Evolutionary conservation across 306 rosid species (phyloP).

Genomic region (Quercus aquifolioides): DNA sequence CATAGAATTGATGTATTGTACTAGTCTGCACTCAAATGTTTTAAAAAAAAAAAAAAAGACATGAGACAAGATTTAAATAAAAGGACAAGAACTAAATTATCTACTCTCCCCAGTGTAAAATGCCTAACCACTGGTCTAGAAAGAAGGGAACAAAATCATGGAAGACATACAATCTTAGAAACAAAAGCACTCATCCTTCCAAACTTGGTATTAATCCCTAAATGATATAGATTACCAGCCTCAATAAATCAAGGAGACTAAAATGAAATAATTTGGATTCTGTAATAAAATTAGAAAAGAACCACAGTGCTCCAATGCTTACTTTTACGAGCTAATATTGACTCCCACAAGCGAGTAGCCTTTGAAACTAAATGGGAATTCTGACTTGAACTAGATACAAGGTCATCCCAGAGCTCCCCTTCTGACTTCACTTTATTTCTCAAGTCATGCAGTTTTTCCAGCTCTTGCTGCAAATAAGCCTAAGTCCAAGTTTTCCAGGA

Average conservation of each 20-base stretch:
- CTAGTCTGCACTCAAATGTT: background rate
- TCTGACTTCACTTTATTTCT: constrained; percentile 97
- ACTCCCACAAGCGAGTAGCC: constrained; percentile 98
- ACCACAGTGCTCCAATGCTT: constrained; percentile 29
- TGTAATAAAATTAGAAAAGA: background rate
- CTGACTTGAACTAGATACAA: constrained; percentile 96
- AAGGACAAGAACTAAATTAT: background rate
- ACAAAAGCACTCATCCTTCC: background rate
- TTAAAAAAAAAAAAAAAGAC: no score
- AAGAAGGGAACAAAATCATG: background rate
- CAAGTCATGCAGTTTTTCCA: constrained; percentile 89
- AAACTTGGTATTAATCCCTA: background rate
- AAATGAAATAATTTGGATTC: constrained; percentile 10
- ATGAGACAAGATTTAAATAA: background rate
- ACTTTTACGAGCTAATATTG: constrained; percentile 95
- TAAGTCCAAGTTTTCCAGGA: constrained; percentile 39
- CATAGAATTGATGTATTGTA: background rate
- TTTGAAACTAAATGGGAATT: constrained; percentile 95
- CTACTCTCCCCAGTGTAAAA: background rate
- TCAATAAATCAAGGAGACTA: background rate
- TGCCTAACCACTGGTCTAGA: background rate
- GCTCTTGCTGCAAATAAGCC: constrained; percentile 99
- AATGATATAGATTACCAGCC: background rate
- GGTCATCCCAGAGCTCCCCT: constrained; percentile 99
- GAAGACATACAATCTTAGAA: background rate